Conservation (phyloP, 73 alveolate genomes). For the Symbiodinium pilosum region DNA sequence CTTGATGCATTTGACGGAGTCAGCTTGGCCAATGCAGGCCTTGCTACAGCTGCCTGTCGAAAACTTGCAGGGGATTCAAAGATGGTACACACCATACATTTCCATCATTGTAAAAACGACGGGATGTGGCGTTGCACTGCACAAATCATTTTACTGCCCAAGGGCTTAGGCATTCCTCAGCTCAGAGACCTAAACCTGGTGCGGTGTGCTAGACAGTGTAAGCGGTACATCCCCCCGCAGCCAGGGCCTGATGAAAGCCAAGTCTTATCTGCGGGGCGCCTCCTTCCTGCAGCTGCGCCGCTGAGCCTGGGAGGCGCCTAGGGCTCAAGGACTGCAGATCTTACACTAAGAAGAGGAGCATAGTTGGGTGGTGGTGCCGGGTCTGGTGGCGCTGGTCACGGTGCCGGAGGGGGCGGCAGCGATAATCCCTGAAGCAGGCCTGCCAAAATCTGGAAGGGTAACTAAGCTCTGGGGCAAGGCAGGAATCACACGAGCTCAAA, state of each 20-base stretch:
- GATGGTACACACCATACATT: too few species aligned
- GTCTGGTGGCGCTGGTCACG: not conserved
- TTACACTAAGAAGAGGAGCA: not conserved
- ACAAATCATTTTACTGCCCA: too few species aligned
- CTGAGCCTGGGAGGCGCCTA: conserved; percentile 9
- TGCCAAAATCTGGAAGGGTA: not conserved
- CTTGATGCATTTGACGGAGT: too few species aligned
- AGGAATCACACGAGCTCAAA: not conserved
- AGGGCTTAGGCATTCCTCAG: too few species aligned
- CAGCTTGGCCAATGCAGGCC: too few species aligned
- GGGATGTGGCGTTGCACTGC: too few species aligned
- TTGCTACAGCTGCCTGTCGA: too few species aligned
- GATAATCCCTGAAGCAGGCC: not conserved
- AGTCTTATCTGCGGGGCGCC: conserved; percentile 53
- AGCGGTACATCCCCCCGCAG: too few species aligned
- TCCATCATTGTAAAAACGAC: too few species aligned
- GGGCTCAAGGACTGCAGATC: not conserved
- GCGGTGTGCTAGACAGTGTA: too few species aligned
- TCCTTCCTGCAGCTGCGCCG: conserved; percentile 54
- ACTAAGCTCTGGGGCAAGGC: not conserved
- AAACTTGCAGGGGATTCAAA: too few species aligned
- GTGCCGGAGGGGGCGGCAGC: not conserved
- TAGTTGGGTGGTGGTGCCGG: not conserved
- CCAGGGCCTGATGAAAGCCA: conserved; percentile 59
- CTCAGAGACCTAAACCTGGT: too few species aligned